Conservation (phyloP, 306 rosid genomes). For the Lithocarpus polystachyus region DNA sequence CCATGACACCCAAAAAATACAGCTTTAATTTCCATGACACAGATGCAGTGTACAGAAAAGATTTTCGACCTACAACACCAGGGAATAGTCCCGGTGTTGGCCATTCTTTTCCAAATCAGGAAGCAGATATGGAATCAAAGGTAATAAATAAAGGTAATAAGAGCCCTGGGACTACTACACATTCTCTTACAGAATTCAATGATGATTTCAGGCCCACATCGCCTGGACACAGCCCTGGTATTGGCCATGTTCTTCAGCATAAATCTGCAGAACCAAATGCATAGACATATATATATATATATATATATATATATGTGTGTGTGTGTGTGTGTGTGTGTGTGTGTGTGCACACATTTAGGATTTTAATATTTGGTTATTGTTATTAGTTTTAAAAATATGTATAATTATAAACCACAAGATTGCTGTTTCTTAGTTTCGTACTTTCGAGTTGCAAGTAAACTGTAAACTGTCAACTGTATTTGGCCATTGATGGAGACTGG, state of each 20-base stretch:
- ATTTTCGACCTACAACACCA: conserved; percentile 54
- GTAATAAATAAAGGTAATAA: not conserved
- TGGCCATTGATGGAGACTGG: too few relatives aligned
- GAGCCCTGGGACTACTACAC: conserved; percentile 8
- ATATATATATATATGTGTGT: too few relatives aligned
- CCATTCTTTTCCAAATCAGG: not conserved
- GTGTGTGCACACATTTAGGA: not conserved
- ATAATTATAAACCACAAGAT: too few relatives aligned
- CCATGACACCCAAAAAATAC: not conserved
- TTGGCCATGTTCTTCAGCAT: conserved; percentile 35
- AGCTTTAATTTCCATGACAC: not conserved
- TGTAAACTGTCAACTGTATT: too few relatives aligned
- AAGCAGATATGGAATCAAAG: not conserved
- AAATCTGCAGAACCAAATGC: conserved; percentile 18
- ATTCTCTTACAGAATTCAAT: not conserved
- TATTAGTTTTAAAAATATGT: not conserved
- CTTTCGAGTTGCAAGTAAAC: too few relatives aligned
- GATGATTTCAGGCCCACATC: conserved; percentile 32
- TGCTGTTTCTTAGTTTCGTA: too few relatives aligned
- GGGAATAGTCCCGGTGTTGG: conserved; percentile 35
- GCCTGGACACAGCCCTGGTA: conserved; percentile 45
- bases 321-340: too few relatives aligned
- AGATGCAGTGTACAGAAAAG: not conserved
- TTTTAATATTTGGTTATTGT: not conserved
- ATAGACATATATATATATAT: not conserved